phyloP scores from a whole-genome alignment of 2,329 filamentous ascomycete species.

The Penicillium sp. region DNA sequence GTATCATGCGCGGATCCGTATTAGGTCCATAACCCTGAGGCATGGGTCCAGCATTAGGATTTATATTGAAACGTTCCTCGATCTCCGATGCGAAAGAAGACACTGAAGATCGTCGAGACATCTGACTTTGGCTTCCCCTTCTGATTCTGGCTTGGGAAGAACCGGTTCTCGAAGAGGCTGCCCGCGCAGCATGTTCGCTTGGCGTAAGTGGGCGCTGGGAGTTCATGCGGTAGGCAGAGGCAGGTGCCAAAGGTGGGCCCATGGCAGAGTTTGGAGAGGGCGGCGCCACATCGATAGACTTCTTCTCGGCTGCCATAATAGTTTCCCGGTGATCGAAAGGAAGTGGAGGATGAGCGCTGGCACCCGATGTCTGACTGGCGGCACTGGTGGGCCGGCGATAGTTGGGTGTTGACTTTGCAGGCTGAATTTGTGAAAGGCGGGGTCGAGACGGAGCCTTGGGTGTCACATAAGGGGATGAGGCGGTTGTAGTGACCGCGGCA shows the following conservation, averaged over 20 bases:
- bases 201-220: constrained; percentile 60
- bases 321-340: constrained; percentile 78
- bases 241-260: constrained; percentile 81
- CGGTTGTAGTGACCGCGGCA: constrained; percentile 15
- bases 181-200: constrained; percentile 50
- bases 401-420: constrained; percentile 33
- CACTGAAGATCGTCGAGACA: constrained; percentile 75
- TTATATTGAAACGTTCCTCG: constrained; percentile 83
- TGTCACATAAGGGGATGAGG: constrained; percentile 30
- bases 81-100: constrained; percentile 95
- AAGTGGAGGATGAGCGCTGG: constrained; percentile 65
- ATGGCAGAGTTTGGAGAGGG: constrained; percentile 54
- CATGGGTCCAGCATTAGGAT: constrained; percentile 50
- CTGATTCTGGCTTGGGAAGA: constrained; percentile 60
- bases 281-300: constrained; percentile 52
- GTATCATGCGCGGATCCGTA: constrained; percentile 96
- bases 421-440: constrained; percentile 28
- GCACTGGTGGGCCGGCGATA: constrained; percentile 68
- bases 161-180: constrained; percentile 47
- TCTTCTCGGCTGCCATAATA: constrained; percentile 73
- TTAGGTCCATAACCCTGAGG: constrained; percentile 63
- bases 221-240: constrained; percentile 65
- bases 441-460: constrained; percentile 36
- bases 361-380: constrained; percentile 60
- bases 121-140: constrained; percentile 42